Base-by-base conservation (phyloP, 2,329 filamentous ascomycete genomes). In the Hypocreales sp. region DNA sequence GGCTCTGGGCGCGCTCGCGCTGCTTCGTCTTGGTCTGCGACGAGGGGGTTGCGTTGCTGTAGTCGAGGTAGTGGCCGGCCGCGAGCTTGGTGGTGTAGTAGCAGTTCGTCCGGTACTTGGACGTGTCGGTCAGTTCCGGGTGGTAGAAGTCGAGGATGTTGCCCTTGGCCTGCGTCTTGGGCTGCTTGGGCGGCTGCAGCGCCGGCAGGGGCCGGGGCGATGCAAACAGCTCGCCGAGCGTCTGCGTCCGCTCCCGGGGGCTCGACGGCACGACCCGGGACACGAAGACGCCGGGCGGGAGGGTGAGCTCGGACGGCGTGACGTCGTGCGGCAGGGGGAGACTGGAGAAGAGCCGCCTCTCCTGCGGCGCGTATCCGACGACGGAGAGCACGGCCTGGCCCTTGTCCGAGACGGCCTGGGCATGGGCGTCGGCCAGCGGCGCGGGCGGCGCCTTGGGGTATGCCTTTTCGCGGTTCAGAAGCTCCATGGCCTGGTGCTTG, bases 301-400 rank as follows among this genome's bases (percentile, higher is more conserved):
- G 56, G 13, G 60, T 66, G 20, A 65, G 60, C 42, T 47, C 38
- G 24, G 44, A 39, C 30, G 51, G 30, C 20, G 51, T 42, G 20
- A 42, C 32, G 26, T 48, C 41, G 8, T 43, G 32, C 3, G 50
- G 42, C 10, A 43, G 25, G 7, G 54, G 80, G 26, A 93, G 59
- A 49, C 86, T 92, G 4, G 87, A 92, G 48, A 90, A 94, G 4
- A 94, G 60, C 33, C 87, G 79, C 39, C 74, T 77, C 20, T 79
- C 67, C 24, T 73, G 72, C 2, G 76, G 72, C 22, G 79, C 79
- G 38, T 74, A 79, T 29, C 81, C 83, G 38, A 74, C 76, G 1
- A 92, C 59, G 1, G 81, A 87, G 31, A 94, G 58, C 5, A 87
- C 75, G 11, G 72, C 31, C 29, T 51, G 66, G 51, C 37, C 66